Evolutionary conservation across 2,329 filamentous ascomycete genomes (phyloP), one percentile per base, ranked within the genome.

Genomic region (Epicoccum sorghinum): DNA sequence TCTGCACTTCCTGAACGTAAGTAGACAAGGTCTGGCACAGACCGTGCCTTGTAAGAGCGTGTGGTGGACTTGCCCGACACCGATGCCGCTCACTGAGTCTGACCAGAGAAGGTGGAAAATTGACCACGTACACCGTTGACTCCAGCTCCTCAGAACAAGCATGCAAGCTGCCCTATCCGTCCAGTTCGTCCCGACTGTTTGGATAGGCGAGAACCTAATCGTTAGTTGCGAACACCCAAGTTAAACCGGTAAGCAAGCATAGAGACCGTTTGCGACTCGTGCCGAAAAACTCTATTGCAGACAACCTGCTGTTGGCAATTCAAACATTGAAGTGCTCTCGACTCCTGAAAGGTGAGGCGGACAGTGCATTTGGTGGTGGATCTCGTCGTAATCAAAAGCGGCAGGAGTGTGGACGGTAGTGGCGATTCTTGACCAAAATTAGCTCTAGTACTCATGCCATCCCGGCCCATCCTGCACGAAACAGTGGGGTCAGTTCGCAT

Each of bases 381-480:
- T 18, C 47, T 56, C 22, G 22, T 49, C 43, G 49, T 18, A 10
- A 43, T 57, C 53, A 29, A 45, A 63, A 61, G 45, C 24, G 55
- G 60, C 42, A 66, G 49, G 58, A 58, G 61, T 46, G 52, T 51
- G 49, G 41, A 36, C 32, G 35, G 48, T 58, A 59, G 62, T 44
- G 37, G 32, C 45, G 40, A 47, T 30, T 30, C n/a, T 47, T 30
- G 33, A 51, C 55, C 50, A 65, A 62, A 66, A 62, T 55, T 62
- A 66, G 60, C 49, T 47, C 52, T 42, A 27, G 51, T 53, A 42
- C 10, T 30, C 57, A 58, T 58, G 60, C 62, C 61, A 66, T 66
- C 55, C 54, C 43, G 47, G 61, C 39, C 42, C 24, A 25, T 43
- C 35, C 42, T 52, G 47, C 42, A 38, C 36, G 40, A 48, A 58